Evolutionary conservation across 768 basidiomycete genomes (phyloP).

Genomic region (Gymnopilus junonius): DNA sequence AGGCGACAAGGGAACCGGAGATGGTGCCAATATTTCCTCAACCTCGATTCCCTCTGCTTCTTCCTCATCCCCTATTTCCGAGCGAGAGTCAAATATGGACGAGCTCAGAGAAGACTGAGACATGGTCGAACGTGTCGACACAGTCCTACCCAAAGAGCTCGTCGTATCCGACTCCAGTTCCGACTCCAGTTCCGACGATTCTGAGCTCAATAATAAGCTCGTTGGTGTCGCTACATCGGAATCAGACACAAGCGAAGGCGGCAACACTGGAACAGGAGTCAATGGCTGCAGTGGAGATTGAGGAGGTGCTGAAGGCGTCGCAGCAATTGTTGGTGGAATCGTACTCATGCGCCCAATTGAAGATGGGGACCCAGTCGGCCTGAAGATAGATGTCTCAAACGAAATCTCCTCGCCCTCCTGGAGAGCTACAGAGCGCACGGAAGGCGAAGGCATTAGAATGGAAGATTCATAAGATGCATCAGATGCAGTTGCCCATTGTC

Average conservation of each 20-base stretch:
- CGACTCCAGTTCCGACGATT: conserved; percentile 17
- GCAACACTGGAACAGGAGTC: conserved; percentile 42
- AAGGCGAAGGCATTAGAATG: conserved; percentile 72
- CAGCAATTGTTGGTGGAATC: conserved; percentile 41
- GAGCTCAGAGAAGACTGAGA: conserved; percentile 50
- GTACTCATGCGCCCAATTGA: conserved; percentile 48
- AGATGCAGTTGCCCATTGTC: conserved; percentile 63
- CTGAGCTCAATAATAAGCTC: conserved; percentile 34
- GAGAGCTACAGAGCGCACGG: conserved; percentile 53
- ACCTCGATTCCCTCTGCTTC: conserved; percentile 10
- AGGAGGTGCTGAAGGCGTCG: conserved; percentile 33
- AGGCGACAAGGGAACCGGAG: not conserved
- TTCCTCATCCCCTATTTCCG: conserved; percentile 35
- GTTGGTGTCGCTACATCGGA: conserved; percentile 38
- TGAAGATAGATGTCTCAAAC: conserved; percentile 75
- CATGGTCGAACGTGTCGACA: conserved; percentile 37
- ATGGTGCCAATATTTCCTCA: not conserved
- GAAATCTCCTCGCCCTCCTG: conserved; percentile 68
- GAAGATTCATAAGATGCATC: conserved; percentile 80
- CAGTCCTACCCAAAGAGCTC: conserved; percentile 42
- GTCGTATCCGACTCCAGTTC: conserved; percentile 14
- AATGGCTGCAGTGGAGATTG: conserved; percentile 40
- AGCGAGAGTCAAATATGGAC: conserved; percentile 39
- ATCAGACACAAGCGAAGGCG: conserved; percentile 34
- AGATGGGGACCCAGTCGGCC: conserved; percentile 60